Conservation (phyloP, 2,329 filamentous ascomycete genomes). For the Colletotrichum cuscutae region DNA sequence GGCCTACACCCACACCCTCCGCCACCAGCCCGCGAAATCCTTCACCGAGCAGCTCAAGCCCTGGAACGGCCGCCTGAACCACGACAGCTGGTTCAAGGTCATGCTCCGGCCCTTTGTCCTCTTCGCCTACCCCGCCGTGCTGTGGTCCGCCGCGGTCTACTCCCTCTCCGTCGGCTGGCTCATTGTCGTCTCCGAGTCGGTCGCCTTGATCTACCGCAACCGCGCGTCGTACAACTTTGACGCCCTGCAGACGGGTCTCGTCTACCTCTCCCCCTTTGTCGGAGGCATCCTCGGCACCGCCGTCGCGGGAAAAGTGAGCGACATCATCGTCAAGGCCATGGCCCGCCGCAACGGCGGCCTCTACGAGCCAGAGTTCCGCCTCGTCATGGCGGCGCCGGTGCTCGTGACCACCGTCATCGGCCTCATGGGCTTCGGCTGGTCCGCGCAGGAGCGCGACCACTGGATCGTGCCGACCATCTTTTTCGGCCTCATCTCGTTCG, state of each 20-base stretch:
- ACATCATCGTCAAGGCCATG: constrained; percentile 86
- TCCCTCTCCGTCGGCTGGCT: constrained; percentile 92
- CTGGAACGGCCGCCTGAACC: constrained; percentile 81
- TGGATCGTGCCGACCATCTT: constrained; percentile 96
- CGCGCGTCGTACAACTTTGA: constrained; percentile 81
- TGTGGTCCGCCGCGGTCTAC: constrained; percentile 90
- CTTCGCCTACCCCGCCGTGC: constrained; percentile 85
- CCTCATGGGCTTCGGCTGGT: constrained; percentile 98
- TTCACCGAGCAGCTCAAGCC: constrained; percentile 80
- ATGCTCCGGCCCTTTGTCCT: constrained; percentile 85
- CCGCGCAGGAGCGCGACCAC: constrained; percentile 74
- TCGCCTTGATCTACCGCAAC: constrained; percentile 82
- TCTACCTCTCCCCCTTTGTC: constrained; percentile 91
- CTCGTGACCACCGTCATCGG: constrained; percentile 82
- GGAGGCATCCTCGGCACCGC: constrained; percentile 91
- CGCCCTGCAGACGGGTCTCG: constrained; percentile 81
- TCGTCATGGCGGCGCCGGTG: constrained; percentile 88
- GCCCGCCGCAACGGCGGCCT: constrained; percentile 87
- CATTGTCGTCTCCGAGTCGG: constrained; percentile 91
- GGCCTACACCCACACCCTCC: constrained; percentile 77
- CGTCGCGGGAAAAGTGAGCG: constrained; percentile 88
- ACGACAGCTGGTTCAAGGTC: constrained; percentile 83
- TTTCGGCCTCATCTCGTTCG: constrained; percentile 92
- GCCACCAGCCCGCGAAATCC: constrained; percentile 73
- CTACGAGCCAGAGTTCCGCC: constrained; percentile 93